Evolutionary conservation across 305 asterid genomes (phyloP).

Genomic region (Striga hermonthica): DNA sequence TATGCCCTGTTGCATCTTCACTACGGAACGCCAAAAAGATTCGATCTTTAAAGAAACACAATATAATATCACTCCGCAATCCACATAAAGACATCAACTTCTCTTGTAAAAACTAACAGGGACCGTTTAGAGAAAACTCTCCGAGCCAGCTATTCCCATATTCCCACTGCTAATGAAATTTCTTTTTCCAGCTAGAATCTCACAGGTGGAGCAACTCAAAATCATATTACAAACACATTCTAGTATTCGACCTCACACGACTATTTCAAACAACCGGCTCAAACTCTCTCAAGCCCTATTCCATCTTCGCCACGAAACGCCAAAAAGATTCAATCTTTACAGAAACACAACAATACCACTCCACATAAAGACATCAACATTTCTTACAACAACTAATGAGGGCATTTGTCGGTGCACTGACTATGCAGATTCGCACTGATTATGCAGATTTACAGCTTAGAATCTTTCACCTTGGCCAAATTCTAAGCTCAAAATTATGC

Average conservation of each 20-base stretch:
- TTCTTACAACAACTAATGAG: not conserved
- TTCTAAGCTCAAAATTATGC: too few species aligned
- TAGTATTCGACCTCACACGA: not conserved
- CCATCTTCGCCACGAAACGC: too few species aligned
- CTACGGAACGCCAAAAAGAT: not conserved
- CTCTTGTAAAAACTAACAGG: not conserved
- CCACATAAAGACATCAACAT: not conserved
- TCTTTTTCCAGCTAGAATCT: too few species aligned
- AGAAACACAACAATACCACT: not conserved
- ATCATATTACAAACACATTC: not conserved
- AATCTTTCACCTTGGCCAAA: slow-evolving; percentile 7
- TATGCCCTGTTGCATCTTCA: too few species aligned
- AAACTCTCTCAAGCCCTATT: too few species aligned
- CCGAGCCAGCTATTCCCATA: too few species aligned
- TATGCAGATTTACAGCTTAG: too few species aligned
- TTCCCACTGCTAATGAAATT: too few species aligned
- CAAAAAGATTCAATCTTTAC: not conserved
- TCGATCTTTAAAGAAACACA: not conserved
- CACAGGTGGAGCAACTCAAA: too few species aligned
- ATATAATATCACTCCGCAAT: not conserved
- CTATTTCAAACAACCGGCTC: not conserved
- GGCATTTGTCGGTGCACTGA: too few species aligned
- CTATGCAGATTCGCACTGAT: too few species aligned
- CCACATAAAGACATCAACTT: not conserved
- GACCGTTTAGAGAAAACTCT: too few species aligned